Conservation (phyloP, 768 basidiomycete genomes). For the Chalciporus chontae region DNA sequence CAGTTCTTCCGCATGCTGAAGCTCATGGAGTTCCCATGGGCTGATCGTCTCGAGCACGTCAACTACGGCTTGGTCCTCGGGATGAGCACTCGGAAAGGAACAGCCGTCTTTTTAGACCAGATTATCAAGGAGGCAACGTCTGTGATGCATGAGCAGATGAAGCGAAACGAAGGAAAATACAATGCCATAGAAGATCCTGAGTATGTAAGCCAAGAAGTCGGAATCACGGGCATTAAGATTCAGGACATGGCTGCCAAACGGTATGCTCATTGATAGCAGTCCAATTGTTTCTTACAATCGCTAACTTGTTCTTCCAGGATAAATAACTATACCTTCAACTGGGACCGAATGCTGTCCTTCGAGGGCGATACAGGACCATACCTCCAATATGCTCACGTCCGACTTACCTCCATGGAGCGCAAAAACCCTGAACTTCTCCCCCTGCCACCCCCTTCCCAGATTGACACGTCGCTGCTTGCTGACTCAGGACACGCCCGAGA, state of each 20-base stretch:
- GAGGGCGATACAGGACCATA: constrained; percentile 96
- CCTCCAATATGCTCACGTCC: constrained; percentile 95
- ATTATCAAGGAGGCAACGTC: constrained; percentile 84
- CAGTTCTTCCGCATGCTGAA: constrained; percentile 95
- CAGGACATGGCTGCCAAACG: constrained; percentile 96
- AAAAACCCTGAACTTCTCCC: constrained; percentile 88
- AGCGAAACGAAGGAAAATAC: constrained; percentile 91
- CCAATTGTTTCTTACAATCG: neutral
- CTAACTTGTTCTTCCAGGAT: constrained; percentile 47
- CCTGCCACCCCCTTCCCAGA: constrained; percentile 63
- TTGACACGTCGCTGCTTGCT: constrained; percentile 64
- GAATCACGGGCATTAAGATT: constrained; percentile 94
- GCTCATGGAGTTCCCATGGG: constrained; percentile 89
- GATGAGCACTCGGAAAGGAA: constrained; percentile 93
- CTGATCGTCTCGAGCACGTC: constrained; percentile 76
- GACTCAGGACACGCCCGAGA: constrained; percentile 75
- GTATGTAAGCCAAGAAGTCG: constrained; percentile 73
- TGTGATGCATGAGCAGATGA: constrained; percentile 97
- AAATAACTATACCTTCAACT: constrained; percentile 95
- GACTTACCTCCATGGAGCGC: constrained; percentile 84
- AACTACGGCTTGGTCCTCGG: constrained; percentile 91
- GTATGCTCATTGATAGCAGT: constrained; percentile 39
- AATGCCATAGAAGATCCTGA: constrained; percentile 85
- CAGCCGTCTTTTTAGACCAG: constrained; percentile 91
- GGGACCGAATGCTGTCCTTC: constrained; percentile 91